Base-by-base conservation (phyloP, 768 basidiomycete genomes). In the Termitomyces sp. region DNA sequence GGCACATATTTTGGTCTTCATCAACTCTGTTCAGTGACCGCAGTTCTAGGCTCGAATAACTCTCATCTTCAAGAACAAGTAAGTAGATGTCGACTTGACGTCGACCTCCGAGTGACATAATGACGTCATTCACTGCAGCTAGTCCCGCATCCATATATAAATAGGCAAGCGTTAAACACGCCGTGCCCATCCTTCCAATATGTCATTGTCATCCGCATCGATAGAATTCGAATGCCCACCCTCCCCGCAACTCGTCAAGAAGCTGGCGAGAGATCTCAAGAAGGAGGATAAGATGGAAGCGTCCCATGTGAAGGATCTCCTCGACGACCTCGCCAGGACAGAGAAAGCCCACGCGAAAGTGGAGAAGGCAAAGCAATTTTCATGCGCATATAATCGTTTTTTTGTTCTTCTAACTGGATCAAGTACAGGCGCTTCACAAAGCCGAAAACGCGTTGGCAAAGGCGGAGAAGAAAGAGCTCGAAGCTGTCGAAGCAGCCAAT, bases 401-500 rank as follows among this genome's bases (percentile, higher is more conserved):
- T 11, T 11, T 13, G 20, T 47, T 16, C 6, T 2, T 15, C 1
- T 13, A 12, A 50, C 9, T 9, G 4, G 12, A 10, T n/a, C n/a
- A n/a, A 4, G 5, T 12, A 38, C n/a, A 61, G 60, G 57, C 60
- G 7, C 41, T 47, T 5, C 52, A 52, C 45, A 58, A 51, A 31
- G 60, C 60, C 15, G 57, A 53, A 40, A 49, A n/a, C 23, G 52
- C 54, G 11, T 35, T 50, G n/a, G 36, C 39, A 35, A 84, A 82
- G 63, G 68, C 78, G 47, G 73, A 77, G 56, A 74, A 76, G 60
- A 69, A 71, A 46, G 83, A 88, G 65, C 72, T 80, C 57, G 75
- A 75, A 56, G 68, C 75, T 5, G 72, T 78, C n/a, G 73, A 76
- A 52, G 73, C 74, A 22, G 66, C 84, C 45, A 78, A 80, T 64